phyloP scores from a whole-genome alignment of 106 monocot genomes.

The Dactylorhiza incarnata region DNA sequence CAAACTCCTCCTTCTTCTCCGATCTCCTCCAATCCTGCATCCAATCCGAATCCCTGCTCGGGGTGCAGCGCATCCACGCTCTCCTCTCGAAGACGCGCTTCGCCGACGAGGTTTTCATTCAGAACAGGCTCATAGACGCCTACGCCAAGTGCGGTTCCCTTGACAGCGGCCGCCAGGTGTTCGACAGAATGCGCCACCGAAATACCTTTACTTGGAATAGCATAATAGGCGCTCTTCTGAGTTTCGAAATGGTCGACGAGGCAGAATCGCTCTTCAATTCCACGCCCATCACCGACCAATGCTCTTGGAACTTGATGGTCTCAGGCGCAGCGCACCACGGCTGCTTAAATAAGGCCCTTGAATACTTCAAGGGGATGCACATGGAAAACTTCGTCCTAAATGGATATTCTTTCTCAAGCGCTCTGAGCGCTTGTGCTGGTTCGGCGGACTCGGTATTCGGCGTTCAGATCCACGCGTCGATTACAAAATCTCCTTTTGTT shows the following conservation, averaged over 20 bases:
- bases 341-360: conserved; percentile 25
- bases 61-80: conserved; percentile 26
- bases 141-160: conserved; percentile 42
- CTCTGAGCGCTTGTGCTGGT: conserved; percentile 50
- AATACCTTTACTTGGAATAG: conserved; percentile 59
- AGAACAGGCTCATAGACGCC: conserved; percentile 62
- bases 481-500: conserved; percentile 33
- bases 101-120: conserved; percentile 53
- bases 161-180: conserved; percentile 32
- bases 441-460: conserved; percentile 23
- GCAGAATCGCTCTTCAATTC: conserved; percentile 26
- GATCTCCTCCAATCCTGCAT: conserved; percentile 51
- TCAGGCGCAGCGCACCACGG: conserved; percentile 63
- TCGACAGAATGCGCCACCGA: conserved; percentile 34
- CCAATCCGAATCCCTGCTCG: conserved; percentile 20
- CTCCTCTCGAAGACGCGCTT: conserved; percentile 52
- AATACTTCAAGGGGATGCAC: conserved; percentile 40
- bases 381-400: conserved; percentile 36
- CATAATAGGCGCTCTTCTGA: conserved; percentile 30
- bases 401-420: conserved; percentile 48
- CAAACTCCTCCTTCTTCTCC: conserved; percentile 38
- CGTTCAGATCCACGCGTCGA: conserved; percentile 44
- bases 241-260: conserved; percentile 21
- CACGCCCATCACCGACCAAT: conserved; percentile 58
- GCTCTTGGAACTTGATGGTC: conserved; percentile 79